Evolutionary conservation across 139 green algal genomes (phyloP), one percentile per base, ranked within the genome.

Genomic region (Chlamydomonas sp.): DNA sequence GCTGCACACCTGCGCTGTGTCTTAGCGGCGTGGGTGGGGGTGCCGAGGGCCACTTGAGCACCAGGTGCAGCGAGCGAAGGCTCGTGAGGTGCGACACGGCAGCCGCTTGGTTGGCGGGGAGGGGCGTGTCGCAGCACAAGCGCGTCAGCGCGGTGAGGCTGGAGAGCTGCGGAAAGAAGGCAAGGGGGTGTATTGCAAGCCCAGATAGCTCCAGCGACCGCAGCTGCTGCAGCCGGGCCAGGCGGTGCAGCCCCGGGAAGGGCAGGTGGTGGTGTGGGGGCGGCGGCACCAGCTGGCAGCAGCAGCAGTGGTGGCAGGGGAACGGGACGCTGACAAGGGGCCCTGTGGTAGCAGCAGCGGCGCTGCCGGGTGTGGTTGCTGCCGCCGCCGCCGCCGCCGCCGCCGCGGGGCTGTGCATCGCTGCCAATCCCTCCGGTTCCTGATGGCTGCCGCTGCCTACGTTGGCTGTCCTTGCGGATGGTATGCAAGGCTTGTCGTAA

Each of bases 121-220:
- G 8, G 6, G 71, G 82, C 18, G 57, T 15, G 71, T 79, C 71
- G 3, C 62, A 49, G 49, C 82, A 86, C 59, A 86, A 71, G 49
- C 67, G 67, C 17, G 82, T 86, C 67, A 86, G 71, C 71, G 20
- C 17, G n/a, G 71, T 5, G n/a, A 60, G 20, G 68, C 31, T 49
- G 31, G 31, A 49, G 31, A 49, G 31, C 31, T 49, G 31, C 31
- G 31, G 31, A 49, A 49, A 49, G 68, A 49, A 5, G 2, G 8
- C 2, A 49, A 17, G 17, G 5, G 17, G 14, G 68, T 49, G 68
- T 2, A 15, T 49, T 49, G 31, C 31, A 49, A 86, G n/a, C 60
- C 82, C 82, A 9, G 1, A 80, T 8, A 86, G 61, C 71, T 86
- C 82, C 82, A 86, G 71, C 10, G 82, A 86, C 10, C 82, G 82